Base-by-base conservation (phyloP, 2,329 filamentous ascomycete genomes). In the Phyllosticta citriasiana region DNA sequence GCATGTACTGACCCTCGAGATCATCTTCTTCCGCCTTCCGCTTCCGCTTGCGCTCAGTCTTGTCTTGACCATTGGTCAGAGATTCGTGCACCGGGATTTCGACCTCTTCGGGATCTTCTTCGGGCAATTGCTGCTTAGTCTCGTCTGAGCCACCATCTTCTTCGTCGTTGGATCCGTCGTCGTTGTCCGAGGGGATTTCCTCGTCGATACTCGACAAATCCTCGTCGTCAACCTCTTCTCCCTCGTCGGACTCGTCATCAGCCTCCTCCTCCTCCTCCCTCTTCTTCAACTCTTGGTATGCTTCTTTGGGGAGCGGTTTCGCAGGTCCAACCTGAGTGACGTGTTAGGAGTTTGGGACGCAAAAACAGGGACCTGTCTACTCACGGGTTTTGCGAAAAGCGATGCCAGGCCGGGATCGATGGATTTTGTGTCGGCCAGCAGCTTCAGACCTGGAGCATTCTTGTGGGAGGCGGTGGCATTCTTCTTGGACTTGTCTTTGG, bases 1-100 rank as follows among this genome's bases (percentile, higher is more conserved):
- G 77, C 75, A 93, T 77, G 67, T 92, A 91, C 57, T 82, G 83
- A 61, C 80, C 82, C 69, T 91, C 88, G 1, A 91, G 74, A 61
- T 89, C 84, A 25, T 89, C 82, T 10, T 87, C 83, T 33, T 87
- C 81, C 61, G 79, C 70, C 57, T 76, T 85, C 62, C 87, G 80
- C 64, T 76, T 77, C 60, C 74, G 70, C 68, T 76, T 76, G 67
- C 65, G 60, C 63, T 63, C 60, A 3, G 40, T 30, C 26, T 61
- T 53, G 47, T 62, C 60, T n/a, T 54, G 14, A 8, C 60, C 65
- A 16, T 69, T 70, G 16, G 68, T 63, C 30, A 76, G 53, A 53
- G 71, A 70, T 65, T 78, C 74, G 70, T 57, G 50, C 27, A 59
- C 56, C 1, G 63, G 51, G 16, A 58, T 52, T 33, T 16, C 27